Conservation (phyloP, 768 basidiomycete genomes). For the Leccinum variicolor region DNA sequence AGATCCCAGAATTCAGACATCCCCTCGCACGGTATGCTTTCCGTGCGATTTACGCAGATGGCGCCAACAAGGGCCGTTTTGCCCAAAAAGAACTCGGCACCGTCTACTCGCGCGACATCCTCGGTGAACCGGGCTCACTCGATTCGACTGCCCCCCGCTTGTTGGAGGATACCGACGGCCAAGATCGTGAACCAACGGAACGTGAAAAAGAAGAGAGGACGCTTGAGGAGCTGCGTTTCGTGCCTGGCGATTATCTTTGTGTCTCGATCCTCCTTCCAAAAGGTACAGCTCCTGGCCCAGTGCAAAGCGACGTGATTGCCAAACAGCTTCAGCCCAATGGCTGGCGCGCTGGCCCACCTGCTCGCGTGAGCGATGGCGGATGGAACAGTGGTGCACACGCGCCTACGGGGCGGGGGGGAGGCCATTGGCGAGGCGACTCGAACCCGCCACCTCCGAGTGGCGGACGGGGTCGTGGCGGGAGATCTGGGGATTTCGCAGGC, state of each 20-base stretch:
- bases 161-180: constrained; percentile 44
- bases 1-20: constrained; percentile 69
- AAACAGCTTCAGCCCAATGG: constrained; percentile 34
- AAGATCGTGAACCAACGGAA: constrained; percentile 35
- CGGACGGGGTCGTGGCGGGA: constrained; percentile 43
- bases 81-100: constrained; percentile 76
- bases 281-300: constrained; percentile 40
- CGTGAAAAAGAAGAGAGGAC: constrained; percentile 64
- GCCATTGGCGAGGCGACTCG: constrained; percentile 76
- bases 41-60: constrained; percentile 75
- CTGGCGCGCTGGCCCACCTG: constrained; percentile 35
- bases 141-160: constrained; percentile 57
- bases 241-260: constrained; percentile 77
- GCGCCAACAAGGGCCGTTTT: constrained; percentile 66
- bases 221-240: constrained; percentile 74
- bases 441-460: constrained; percentile 42
- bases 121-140: constrained; percentile 72
- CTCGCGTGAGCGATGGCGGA: constrained; percentile 43
- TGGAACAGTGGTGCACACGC: constrained; percentile 43
- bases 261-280: constrained; percentile 76
- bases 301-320: constrained; percentile 45
- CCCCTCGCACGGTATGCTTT: constrained; percentile 81
- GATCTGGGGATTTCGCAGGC: constrained; percentile 31
- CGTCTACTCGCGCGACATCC: constrained; percentile 81
- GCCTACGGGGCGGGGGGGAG: constrained; percentile 50